Percentiles rank a stretch among this genome's conserved stretches.
phyloP scores from a whole-genome alignment of 2,329 filamentous ascomycete genomes.

The Trichoderma sp. region DNA sequence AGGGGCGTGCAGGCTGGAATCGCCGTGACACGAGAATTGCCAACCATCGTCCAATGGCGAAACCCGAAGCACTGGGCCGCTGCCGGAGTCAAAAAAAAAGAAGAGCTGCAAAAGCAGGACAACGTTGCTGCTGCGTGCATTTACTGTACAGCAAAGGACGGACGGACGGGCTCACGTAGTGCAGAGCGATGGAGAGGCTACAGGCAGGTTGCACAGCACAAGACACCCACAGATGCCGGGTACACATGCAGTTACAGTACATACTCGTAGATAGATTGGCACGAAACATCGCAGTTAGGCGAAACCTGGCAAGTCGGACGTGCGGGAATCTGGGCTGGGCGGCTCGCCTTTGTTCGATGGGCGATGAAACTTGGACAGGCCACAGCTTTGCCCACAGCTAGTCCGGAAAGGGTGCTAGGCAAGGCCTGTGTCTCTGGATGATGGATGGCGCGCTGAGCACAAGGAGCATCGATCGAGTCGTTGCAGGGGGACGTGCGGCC shows the following conservation, averaged over 20 bases:
- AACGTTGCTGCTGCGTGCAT: conserved; percentile 6
- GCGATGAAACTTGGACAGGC: conserved; percentile 10
- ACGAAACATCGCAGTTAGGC: neutral
- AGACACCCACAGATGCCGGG: too few relatives aligned
- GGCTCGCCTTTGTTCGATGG: neutral
- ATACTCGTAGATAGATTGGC: neutral
- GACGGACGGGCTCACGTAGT: neutral
- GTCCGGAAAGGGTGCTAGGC: neutral
- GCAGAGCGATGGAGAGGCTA: neutral
- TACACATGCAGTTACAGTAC: too few relatives aligned
- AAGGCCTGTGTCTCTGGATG: neutral
- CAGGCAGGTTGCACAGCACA: neutral
- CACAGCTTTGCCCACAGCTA: neutral
- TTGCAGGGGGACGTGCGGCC: neutral
- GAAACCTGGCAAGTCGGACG: neutral
- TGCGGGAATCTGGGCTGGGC: conserved; percentile 15
- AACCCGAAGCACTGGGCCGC: conserved; percentile 5
- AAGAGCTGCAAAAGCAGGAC: neutral
- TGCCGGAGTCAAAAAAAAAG: neutral
- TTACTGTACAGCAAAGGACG: neutral
- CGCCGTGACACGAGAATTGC: neutral
- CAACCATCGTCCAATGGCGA: conserved; percentile 8
- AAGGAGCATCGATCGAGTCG: neutral
- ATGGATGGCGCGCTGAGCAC: neutral
- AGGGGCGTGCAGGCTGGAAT: neutral